A percentile compares a stretch with the other conserved stretches of the same genome.
phyloP scores from a whole-genome alignment of 345 rosid genomes.

The Populus simonii region DNA sequence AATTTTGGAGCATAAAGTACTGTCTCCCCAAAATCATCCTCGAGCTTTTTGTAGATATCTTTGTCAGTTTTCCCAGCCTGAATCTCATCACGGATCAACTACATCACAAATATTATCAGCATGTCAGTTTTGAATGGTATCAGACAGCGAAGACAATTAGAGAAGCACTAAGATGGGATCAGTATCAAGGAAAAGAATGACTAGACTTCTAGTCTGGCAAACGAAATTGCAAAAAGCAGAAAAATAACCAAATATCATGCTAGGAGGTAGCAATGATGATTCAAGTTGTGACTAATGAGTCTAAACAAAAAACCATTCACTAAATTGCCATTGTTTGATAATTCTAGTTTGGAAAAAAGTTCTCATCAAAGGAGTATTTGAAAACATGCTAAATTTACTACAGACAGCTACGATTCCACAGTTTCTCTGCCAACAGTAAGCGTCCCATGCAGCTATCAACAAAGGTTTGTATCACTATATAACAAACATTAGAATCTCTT shows the following conservation, averaged over 20 bases:
- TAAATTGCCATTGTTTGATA: not conserved
- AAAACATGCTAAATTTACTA: not conserved
- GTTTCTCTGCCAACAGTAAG: not conserved
- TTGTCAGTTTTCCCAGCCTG: conserved; percentile 79
- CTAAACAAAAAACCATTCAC: not conserved
- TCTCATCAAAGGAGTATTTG: not conserved
- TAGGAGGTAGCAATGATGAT: not conserved
- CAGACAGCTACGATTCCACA: not conserved
- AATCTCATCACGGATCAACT: conserved; percentile 94
- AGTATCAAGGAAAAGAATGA: not conserved
- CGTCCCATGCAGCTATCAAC: not conserved
- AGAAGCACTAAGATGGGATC: not conserved
- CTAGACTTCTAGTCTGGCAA: not conserved
- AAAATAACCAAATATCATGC: not conserved
- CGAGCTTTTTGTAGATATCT: conserved; percentile 86
- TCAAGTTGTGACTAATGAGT: not conserved
- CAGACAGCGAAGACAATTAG: not conserved
- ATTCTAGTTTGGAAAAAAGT: not conserved
- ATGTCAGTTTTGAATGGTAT: not conserved
- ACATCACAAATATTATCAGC: conserved; percentile 19
- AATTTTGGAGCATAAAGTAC: conserved; percentile 93
- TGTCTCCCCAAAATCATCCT: conserved; percentile 91
- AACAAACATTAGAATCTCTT: not conserved
- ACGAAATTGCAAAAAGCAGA: not conserved
- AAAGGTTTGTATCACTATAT: not conserved